Conservation (phyloP, 805 yeast genomes). For the Kockiozyma suomiensis region DNA sequence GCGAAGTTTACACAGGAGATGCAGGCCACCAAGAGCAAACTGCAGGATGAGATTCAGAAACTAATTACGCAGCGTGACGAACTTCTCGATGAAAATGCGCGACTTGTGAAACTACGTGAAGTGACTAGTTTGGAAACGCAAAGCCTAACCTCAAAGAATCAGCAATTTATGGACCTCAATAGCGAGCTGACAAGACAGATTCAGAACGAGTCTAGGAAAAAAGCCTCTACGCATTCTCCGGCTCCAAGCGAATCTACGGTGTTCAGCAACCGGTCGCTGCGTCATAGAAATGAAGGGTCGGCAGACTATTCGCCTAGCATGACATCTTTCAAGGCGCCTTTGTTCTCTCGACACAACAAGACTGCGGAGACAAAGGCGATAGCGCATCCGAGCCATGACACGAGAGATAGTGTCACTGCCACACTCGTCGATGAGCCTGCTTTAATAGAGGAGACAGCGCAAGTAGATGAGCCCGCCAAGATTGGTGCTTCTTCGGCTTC, state of each 20-base stretch:
- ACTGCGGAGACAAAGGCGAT: background rate
- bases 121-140: conserved; percentile 41
- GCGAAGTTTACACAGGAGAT: conserved; percentile 50
- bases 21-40: conserved; percentile 49
- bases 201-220: conserved; percentile 39
- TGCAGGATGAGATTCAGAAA: conserved; percentile 51
- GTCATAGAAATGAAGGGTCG: conserved; percentile 6
- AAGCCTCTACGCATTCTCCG: conserved; percentile 6
- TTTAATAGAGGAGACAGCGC: background rate
- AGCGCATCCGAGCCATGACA: background rate
- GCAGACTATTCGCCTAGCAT: background rate
- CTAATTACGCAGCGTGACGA: conserved; percentile 40
- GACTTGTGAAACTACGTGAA: conserved; percentile 37
- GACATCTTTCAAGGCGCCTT: background rate
- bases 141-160: conserved; percentile 41
- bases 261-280: background rate
- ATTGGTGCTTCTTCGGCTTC: background rate
- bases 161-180: conserved; percentile 46
- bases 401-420: background rate
- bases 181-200: conserved; percentile 43
- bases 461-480: background rate
- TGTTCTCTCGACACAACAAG: background rate
- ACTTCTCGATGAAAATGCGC: conserved; percentile 39
- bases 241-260: background rate
- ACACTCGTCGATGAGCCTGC: background rate